phyloP scores from a whole-genome alignment of 331 rosid genomes.

The Quercus phellos region DNA sequence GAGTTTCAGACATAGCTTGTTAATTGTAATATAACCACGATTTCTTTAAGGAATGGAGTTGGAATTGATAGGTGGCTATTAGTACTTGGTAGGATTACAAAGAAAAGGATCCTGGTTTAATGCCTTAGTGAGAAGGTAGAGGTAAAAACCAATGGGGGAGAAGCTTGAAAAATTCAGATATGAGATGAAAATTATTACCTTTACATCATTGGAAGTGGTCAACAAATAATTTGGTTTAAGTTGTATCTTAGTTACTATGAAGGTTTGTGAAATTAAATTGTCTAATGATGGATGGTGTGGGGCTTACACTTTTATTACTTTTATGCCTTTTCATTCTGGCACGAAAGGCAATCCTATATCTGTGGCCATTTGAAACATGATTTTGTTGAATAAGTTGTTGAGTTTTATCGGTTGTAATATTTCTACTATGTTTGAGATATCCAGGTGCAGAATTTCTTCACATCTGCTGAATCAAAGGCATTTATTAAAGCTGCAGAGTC shows the following conservation, averaged over 20 bases:
- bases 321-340: not conserved
- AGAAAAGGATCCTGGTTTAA: not conserved
- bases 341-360: not conserved
- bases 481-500: conserved; percentile 65
- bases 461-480: conserved; percentile 68
- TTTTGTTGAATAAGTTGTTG: not conserved
- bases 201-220: not conserved
- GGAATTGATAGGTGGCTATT: not conserved
- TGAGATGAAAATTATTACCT: not conserved
- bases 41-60: not conserved
- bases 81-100: not conserved
- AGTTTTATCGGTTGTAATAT: conserved; percentile 5
- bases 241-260: not conserved
- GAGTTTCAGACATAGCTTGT: not conserved
- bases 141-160: not conserved
- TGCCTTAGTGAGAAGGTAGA: not conserved
- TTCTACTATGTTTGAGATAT: conserved; percentile 13
- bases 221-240: not conserved
- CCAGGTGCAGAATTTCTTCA: conserved; percentile 69
- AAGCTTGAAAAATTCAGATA: not conserved
- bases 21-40: not conserved
- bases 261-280: not conserved
- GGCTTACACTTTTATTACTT: not conserved
- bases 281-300: not conserved
- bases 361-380: not conserved